Conservation (phyloP, 2,329 filamentous ascomycete genomes). For the Stachybotrys elegans region DNA sequence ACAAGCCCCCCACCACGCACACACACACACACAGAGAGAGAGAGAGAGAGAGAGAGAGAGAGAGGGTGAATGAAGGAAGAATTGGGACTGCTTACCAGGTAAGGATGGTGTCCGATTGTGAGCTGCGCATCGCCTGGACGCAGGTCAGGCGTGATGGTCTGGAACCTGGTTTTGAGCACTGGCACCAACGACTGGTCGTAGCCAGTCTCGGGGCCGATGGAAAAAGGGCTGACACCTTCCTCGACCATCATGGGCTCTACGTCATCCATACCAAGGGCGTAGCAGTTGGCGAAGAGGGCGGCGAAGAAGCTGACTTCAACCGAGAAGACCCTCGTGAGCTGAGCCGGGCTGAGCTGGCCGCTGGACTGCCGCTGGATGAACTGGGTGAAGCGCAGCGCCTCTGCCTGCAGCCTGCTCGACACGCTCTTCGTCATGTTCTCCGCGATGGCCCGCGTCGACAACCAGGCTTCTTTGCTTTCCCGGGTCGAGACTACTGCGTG, state of each 20-base stretch:
- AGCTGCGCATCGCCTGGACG: slow-evolving; percentile 25
- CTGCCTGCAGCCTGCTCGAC: not conserved
- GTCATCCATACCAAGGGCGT: slow-evolving; percentile 24
- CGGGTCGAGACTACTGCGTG: too few relatives aligned
- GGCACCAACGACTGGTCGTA: slow-evolving; percentile 18
- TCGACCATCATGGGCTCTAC: slow-evolving; percentile 18
- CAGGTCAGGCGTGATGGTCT: slow-evolving; percentile 20
- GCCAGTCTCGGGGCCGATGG: slow-evolving; percentile 15
- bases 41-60: too few relatives aligned
- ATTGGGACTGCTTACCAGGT: slow-evolving; percentile 21
- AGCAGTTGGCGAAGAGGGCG: slow-evolving; percentile 29
- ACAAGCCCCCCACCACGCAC: too few relatives aligned
- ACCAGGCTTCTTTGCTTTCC: too few relatives aligned
- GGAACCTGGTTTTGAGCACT: slow-evolving; percentile 18
- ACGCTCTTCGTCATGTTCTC: not conserved
- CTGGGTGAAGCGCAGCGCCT: slow-evolving; percentile 12
- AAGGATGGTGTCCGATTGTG: slow-evolving; percentile 27
- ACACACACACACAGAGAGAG: too few relatives aligned
- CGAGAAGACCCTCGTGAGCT: slow-evolving; percentile 12
- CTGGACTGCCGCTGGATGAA: slow-evolving; percentile 9
- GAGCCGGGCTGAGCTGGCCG: slow-evolving; percentile 7
- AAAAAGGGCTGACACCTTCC: slow-evolving; percentile 26
- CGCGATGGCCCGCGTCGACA: too few relatives aligned
- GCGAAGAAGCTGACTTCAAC: slow-evolving; percentile 23
- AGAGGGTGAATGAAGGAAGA: too few relatives aligned